Evolutionary conservation across 2,329 filamentous ascomycete species (phyloP).

Genomic region (Diaporthe vaccinii): DNA sequence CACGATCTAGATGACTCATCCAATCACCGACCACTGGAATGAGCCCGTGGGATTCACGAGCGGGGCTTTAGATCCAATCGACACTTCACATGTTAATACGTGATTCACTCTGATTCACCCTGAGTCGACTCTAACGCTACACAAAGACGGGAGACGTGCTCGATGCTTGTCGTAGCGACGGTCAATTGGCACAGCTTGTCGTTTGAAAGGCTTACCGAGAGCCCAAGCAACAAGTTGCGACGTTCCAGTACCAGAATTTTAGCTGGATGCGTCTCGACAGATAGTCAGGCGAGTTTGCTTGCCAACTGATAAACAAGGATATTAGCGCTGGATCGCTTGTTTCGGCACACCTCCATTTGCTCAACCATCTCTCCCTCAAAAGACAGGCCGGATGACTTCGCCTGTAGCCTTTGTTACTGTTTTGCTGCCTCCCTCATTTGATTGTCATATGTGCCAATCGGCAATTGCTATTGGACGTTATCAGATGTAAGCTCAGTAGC

Average conservation of each 20-base stretch:
- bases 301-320: background rate
- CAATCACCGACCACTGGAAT: background rate
- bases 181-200: background rate
- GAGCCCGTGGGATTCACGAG: too few relatives aligned
- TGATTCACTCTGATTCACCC: background rate
- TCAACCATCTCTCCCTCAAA: too few relatives aligned
- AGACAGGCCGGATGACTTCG: too few relatives aligned
- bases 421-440: too few relatives aligned
- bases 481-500: too few relatives aligned
- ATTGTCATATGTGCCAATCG: too few relatives aligned
- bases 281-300: background rate
- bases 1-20: slow-evolving; percentile 18
- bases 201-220: background rate
- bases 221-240: background rate
- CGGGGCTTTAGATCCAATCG: background rate
- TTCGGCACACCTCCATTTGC: too few relatives aligned
- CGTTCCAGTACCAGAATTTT: background rate
- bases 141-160: background rate
- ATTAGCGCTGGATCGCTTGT: too few relatives aligned
- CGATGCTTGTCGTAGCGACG: background rate
- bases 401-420: too few relatives aligned
- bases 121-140: background rate
- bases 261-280: background rate
- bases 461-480: too few relatives aligned
- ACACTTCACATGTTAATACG: too few relatives aligned